Base-by-base conservation (phyloP, 169 alveolate species). In the Gregarina niphandrodes region DNA sequence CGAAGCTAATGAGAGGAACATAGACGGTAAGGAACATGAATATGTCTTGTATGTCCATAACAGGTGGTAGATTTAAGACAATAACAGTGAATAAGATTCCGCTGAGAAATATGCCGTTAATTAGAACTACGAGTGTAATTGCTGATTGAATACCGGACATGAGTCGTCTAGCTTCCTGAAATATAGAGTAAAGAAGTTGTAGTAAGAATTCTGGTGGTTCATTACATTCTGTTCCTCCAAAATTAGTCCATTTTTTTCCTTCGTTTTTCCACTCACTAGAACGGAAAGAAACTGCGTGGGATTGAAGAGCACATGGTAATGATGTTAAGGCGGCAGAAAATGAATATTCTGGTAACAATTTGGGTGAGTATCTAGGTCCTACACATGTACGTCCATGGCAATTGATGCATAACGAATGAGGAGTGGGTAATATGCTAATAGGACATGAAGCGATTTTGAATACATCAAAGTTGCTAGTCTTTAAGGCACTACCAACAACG, bases 401-500 rank as follows among this genome's bases (percentile, higher is more conserved):
- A 26, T 9, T n/a, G n/a, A 26, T 26, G 32, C n/a, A 9, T 26
- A n/a, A 26, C 9, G n/a, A 26, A 26, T 26, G 32, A 26, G 9
- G 9, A 26, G 32, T 26, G 9, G 32, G 9, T 9, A 26, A 9
- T 9, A 9, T 26, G n/a, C 13, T n/a, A 26, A 9, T n/a, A 26
- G n/a, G 9, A 26, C n/a, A 38, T 21, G 36, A 34, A n/a, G 65
- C 60, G 30, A 49, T 41, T 4, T 46, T 42, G 48, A 44, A 61
- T 19, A 61, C 21, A 26, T 34, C 57, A 28, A 61, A 61, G 53
- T 61, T 61, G 17, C 42, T 13, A 26, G 53, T 40, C 23, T 47
- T 48, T 23, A 53, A 37, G 37, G 63, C 45, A 30, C 51, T 43
- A 4, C 71, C 71, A n/a, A 61, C 65, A 30, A 60, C 46, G 7